phyloP scores from a whole-genome alignment of 176 grass and related monocot genomes.

The Triticum dicoccoides region DNA sequence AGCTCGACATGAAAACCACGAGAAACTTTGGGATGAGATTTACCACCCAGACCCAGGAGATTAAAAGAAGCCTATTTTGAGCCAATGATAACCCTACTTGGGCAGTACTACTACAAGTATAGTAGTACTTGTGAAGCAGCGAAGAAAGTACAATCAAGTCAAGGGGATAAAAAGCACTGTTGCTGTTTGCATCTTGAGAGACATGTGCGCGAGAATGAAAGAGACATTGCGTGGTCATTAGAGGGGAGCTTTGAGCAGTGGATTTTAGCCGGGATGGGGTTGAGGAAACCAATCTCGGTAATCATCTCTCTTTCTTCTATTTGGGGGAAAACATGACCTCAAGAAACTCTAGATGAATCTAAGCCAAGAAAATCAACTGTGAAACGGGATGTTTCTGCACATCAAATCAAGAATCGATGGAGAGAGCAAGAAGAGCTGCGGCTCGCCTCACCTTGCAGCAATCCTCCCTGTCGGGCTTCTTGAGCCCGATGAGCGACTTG shows the following conservation, averaged over 20 bases:
- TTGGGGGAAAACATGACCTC: not conserved
- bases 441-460: conserved; percentile 54
- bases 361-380: not conserved
- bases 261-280: not conserved
- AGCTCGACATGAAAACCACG: not conserved
- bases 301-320: not conserved
- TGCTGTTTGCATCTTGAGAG: not conserved
- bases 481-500: conserved; percentile 79
- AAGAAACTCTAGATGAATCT: not conserved
- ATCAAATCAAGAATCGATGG: not conserved
- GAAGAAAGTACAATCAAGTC: conserved; percentile 14
- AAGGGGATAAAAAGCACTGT: not conserved
- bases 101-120: not conserved
- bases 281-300: not conserved
- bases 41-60: too few species aligned
- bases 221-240: not conserved
- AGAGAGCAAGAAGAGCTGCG: not conserved
- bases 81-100: not conserved
- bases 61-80: not conserved
- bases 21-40: not conserved
- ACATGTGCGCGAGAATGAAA: not conserved
- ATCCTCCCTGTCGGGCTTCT: conserved; percentile 68
- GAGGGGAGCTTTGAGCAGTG: not conserved
- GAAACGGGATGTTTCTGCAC: not conserved
- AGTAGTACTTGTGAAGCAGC: not conserved